These are phyloP conservation scores for Monascus purpureus DNA, from an alignment of 495 filamentous ascomycete genomes.

Conservation along the genomic window DNA sequence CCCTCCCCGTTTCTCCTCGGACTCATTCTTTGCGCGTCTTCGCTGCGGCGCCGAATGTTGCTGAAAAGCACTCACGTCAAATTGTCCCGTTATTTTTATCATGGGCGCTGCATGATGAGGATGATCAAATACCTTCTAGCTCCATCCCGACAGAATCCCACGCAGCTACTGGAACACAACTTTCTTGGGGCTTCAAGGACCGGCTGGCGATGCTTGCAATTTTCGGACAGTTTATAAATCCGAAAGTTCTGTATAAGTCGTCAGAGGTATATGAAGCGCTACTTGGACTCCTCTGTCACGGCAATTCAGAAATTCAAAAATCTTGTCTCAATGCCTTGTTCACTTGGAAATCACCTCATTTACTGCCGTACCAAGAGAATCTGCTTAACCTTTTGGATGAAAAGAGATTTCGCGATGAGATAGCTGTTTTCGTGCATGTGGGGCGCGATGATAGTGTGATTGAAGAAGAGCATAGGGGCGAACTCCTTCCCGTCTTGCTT, in stretches of 20 bases:
- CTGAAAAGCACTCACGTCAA: slow-evolving; percentile 71
- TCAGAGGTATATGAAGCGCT: slow-evolving; percentile 62
- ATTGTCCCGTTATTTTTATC: slow-evolving; percentile 76
- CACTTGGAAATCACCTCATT: slow-evolving; percentile 67
- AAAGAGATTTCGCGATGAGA: slow-evolving; percentile 78
- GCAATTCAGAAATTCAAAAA: slow-evolving; percentile 80
- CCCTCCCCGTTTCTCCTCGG: slow-evolving; percentile 38
- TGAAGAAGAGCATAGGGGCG: slow-evolving; percentile 51
- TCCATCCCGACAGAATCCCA: slow-evolving; percentile 8
- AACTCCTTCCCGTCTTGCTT: slow-evolving; percentile 72
- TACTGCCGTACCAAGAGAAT: slow-evolving; percentile 73
- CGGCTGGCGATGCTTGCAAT: slow-evolving; percentile 67
- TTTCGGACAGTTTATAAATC: slow-evolving; percentile 77
- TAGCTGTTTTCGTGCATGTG: slow-evolving; percentile 68
- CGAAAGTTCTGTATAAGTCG: slow-evolving; percentile 65
- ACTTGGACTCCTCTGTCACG: slow-evolving; percentile 62
- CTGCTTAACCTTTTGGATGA: slow-evolving; percentile 85
- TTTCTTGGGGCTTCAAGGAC: slow-evolving; percentile 50
- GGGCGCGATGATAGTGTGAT: slow-evolving; percentile 58
- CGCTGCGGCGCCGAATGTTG: slow-evolving; percentile 53
- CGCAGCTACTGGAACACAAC: slow-evolving; percentile 8
- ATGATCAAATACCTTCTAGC: slow-evolving; percentile 28
- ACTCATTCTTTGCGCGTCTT: slow-evolving; percentile 71
- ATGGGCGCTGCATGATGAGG: slow-evolving; percentile 46
- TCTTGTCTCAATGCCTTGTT: slow-evolving; percentile 70